These are phyloP conservation scores for Leptographium radiaticola DNA, from an alignment of 2,329 filamentous ascomycete species.

Conservation along the genomic window DNA sequence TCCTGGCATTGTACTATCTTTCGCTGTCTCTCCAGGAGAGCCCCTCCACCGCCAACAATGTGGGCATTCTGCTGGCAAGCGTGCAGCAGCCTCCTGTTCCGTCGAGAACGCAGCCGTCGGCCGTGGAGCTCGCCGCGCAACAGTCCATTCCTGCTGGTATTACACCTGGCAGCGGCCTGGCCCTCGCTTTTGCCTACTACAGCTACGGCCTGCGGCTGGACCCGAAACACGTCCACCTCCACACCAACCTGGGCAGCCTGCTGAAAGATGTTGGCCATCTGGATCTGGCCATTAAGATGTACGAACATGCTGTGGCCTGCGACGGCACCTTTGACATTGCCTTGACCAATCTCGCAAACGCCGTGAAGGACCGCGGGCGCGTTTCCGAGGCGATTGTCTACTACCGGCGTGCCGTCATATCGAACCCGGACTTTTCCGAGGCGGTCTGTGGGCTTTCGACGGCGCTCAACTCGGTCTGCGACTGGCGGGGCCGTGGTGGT, in stretches of 20 bases:
- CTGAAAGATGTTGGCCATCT: slow-evolving; percentile 94
- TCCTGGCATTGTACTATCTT: slow-evolving; percentile 87
- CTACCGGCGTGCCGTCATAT: slow-evolving; percentile 76
- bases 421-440: slow-evolving; percentile 94
- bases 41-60: slow-evolving; percentile 95
- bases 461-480: slow-evolving; percentile 89
- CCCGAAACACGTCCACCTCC: slow-evolving; percentile 81
- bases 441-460: slow-evolving; percentile 93
- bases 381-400: slow-evolving; percentile 86
- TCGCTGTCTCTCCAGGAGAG: slow-evolving; percentile 90
- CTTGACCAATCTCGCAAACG: slow-evolving; percentile 89
- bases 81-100: slow-evolving; percentile 53
- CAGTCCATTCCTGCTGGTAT: slow-evolving; percentile 56
- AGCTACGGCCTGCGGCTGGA: slow-evolving; percentile 86
- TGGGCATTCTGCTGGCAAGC: slow-evolving; percentile 90
- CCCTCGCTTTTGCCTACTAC: slow-evolving; percentile 84
- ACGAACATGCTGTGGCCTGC: slow-evolving; percentile 83
- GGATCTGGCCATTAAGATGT: slow-evolving; percentile 88
- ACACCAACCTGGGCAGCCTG: slow-evolving; percentile 89
- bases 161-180: slow-evolving; percentile 71
- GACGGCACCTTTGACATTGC: slow-evolving; percentile 96
- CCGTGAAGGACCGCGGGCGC: slow-evolving; percentile 89
- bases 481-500: slow-evolving; percentile 83
- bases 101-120: slow-evolving; percentile 3
- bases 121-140: slow-evolving; percentile 12